Percentiles rank a stretch among this genome's conserved stretches.
Conservation (phyloP, 139 green algal genomes). For the Chlorella sp. region DNA sequence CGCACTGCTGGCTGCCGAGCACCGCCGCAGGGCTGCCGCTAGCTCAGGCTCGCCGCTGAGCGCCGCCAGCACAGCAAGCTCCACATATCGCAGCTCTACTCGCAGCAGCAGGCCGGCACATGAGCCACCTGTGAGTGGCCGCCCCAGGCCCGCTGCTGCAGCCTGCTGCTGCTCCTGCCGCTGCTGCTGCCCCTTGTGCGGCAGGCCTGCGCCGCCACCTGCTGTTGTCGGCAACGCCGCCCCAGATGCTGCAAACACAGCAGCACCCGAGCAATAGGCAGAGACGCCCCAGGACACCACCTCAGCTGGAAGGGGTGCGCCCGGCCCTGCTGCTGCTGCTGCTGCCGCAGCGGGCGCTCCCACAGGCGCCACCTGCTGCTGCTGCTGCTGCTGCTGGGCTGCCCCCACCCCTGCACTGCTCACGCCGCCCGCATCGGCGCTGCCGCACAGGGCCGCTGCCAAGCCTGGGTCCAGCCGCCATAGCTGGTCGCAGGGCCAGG, state of each 20-base stretch:
- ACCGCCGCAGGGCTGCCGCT: neutral
- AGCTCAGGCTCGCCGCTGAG: conserved; percentile 23
- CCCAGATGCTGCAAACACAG: neutral
- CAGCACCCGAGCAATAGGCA: neutral
- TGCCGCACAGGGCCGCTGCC: neutral
- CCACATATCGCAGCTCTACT: neutral
- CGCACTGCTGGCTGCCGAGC: neutral
- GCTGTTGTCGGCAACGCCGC: neutral
- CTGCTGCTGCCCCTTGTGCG: conserved; percentile 1
- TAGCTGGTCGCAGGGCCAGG: conserved; percentile 25
- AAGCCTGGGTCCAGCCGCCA: conserved; percentile 16
- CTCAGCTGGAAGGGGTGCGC: neutral
- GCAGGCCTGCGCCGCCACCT: neutral
- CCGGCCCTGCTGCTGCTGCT: neutral
- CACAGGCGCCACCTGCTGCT: neutral
- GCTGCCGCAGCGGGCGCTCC: neutral
- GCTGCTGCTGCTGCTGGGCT: neutral
- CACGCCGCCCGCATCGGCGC: neutral
- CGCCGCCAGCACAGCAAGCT: conserved; percentile 30
- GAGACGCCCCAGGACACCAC: neutral
- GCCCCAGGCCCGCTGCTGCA: neutral
- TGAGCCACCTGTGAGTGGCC: neutral
- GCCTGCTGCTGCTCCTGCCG: neutral
- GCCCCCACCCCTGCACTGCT: neutral
- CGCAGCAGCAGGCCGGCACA: neutral